Evolutionary conservation across 768 basidiomycete species (phyloP), one percentile per base, ranked within the genome.

Genomic region (Kwoniella pini): DNA sequence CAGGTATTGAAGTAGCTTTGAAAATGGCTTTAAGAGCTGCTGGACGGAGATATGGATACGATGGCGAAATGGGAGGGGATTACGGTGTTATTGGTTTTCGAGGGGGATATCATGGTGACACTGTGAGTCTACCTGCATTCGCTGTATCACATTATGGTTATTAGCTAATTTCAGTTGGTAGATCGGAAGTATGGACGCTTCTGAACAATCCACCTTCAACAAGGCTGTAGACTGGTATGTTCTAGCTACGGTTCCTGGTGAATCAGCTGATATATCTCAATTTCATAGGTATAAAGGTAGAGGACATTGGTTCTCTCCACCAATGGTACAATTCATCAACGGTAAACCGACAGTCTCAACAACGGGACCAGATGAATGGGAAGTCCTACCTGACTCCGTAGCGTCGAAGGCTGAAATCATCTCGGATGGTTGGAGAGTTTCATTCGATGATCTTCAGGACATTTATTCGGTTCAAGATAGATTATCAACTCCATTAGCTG

Each of bases 31-130:
- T 97, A 42, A 83, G 93, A 24, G 85, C 70, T 27, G 71, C 60
- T 44, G 75, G 76, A n/a, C 64, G 70, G 38, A 58, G 79, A 19
- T 75, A 78, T 58, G 76, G 74, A 6, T 77, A 73, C 71, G 60
- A 71, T 57, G 69, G 75, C 28, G 69, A 70, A 39, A 55, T 65
- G 38, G 73, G 78, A 3, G 61, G 80, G 24, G 79, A 82, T 36
- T 80, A 93, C 3, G 90, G 89, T 3, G 84, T 98, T 1, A 74
- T 98, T 2, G 95, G 95, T 0, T 70, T 98, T 42, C 87, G 85
- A 67, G 95, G 95, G 4, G 91, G 91, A 72, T 98, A 97, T 79
- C 95, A 98, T 71, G 95, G 95, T 1, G 95, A 98, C 77, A 98
- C 95, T 0, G 77, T 77, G 46, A 67, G 76, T 64, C 22, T 2